A percentile compares a stretch with the other conserved stretches of the same genome.
Conservation (phyloP, 164 flowering plant genomes). For the Vitis rupestris region DNA sequence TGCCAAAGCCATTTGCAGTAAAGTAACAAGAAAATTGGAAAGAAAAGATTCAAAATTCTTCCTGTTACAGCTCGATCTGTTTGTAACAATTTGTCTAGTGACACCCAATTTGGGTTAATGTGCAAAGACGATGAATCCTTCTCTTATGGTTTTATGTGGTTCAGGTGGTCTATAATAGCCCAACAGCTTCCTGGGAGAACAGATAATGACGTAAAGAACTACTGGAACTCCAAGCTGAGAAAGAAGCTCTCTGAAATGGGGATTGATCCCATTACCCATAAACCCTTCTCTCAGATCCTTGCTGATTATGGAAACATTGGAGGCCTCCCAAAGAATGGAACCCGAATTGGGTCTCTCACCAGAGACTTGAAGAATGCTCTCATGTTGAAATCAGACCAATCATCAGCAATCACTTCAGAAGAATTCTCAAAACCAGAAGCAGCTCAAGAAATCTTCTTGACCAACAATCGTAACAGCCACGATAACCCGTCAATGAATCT, state of each 20-base stretch:
- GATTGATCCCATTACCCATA: slow-evolving; percentile 89
- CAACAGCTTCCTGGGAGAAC: slow-evolving; percentile 86
- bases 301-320: slow-evolving; percentile 74
- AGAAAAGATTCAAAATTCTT: too few species aligned
- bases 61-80: too few species aligned
- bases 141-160: slow-evolving; percentile 9
- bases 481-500: slow-evolving; percentile 41
- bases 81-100: too few species aligned
- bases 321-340: slow-evolving; percentile 35
- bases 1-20: too few species aligned
- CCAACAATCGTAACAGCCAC: neutral
- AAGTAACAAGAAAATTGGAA: too few species aligned
- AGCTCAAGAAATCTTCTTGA: slow-evolving; percentile 16
- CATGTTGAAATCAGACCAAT: slow-evolving; percentile 25
- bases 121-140: slow-evolving; percentile 13
- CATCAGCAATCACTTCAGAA: slow-evolving; percentile 6
- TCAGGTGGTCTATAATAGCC: slow-evolving; percentile 85
- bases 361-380: slow-evolving; percentile 50
- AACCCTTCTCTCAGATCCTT: slow-evolving; percentile 77
- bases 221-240: slow-evolving; percentile 79
- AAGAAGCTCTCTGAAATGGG: slow-evolving; percentile 81
- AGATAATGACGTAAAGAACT: slow-evolving; percentile 82
- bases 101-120: neutral
- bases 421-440: slow-evolving; percentile 16
- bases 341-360: slow-evolving; percentile 45